phyloP scores from a whole-genome alignment of 2,329 filamentous ascomycete genomes.

The Exophiala oligosperma region DNA sequence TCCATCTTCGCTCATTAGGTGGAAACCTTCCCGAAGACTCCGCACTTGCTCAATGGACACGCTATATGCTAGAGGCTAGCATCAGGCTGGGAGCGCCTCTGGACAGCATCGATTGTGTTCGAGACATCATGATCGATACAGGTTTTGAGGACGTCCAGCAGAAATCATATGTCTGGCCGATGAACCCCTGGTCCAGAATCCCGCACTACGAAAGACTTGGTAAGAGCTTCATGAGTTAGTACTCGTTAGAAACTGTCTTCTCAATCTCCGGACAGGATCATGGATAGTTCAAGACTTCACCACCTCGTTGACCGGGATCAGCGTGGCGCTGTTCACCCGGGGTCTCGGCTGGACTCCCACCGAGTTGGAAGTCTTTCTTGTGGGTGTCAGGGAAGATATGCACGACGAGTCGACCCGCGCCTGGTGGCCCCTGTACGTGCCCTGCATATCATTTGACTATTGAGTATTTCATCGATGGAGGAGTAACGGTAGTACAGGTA shows the following conservation, averaged over 20 bases:
- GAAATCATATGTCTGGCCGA: conserved; percentile 28
- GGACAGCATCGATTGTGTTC: conserved; percentile 15
- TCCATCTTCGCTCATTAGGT: conserved; percentile 15
- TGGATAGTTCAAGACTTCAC: conserved; percentile 27
- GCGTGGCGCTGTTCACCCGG: conserved; percentile 27
- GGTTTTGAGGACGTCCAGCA: conserved; percentile 32
- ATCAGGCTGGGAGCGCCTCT: conserved; percentile 15
- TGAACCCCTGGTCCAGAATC: conserved; percentile 36
- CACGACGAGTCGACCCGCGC: conserved; percentile 35
- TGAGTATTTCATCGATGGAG: neutral
- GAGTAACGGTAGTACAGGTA: conserved; percentile 5
- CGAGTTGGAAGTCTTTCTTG: conserved; percentile 35
- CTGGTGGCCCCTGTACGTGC: conserved; percentile 18
- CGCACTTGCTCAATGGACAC: conserved; percentile 15
- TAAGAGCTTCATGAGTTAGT: neutral
- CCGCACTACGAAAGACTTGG: conserved; percentile 29
- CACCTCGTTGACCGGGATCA: conserved; percentile 33
- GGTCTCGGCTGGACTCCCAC: conserved; percentile 31
- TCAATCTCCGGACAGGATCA: neutral
- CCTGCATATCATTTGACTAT: neutral
- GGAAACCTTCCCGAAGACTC: conserved; percentile 16
- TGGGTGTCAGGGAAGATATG: conserved; percentile 36
- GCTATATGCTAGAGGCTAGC: conserved; percentile 19
- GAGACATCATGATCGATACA: conserved; percentile 22
- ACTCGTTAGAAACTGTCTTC: neutral